Conservation (phyloP, 2,329 filamentous ascomycete genomes). For the Neocatenulostroma microsporum region DNA sequence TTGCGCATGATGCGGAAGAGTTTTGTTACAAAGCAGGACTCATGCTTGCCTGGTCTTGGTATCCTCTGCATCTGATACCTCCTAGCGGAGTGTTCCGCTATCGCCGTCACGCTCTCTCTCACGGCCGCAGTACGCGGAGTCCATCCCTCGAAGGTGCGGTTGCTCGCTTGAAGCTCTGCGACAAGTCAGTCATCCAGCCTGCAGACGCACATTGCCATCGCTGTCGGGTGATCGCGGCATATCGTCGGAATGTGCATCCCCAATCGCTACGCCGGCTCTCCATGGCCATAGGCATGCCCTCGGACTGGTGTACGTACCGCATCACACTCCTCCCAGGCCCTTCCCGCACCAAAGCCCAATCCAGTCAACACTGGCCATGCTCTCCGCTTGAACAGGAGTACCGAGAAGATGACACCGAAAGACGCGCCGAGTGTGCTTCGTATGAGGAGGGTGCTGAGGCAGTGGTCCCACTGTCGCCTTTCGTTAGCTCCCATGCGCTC, state of each 20-base stretch:
- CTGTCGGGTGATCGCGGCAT: neutral
- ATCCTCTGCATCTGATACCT: neutral
- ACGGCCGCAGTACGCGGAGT: slow-evolving; percentile 40
- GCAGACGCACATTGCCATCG: neutral
- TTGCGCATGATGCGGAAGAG: neutral
- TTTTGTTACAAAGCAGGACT: neutral
- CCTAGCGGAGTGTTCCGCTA: neutral
- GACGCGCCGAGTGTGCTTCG: slow-evolving; percentile 91
- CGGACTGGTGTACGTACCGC: slow-evolving; percentile 45
- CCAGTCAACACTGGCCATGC: slow-evolving; percentile 96
- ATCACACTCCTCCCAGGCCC: slow-evolving; percentile 98
- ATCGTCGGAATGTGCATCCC: no score
- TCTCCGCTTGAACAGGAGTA: slow-evolving; percentile 94
- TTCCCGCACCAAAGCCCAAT: slow-evolving; percentile 87
- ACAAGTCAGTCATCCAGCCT: neutral
- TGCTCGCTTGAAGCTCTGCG: slow-evolving; percentile 46
- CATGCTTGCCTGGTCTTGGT: neutral
- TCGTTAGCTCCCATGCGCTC: slow-evolving; percentile 2
- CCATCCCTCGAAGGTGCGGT: slow-evolving; percentile 42
- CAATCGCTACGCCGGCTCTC: no score
- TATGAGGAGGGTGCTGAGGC: slow-evolving; percentile 94
- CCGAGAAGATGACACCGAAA: slow-evolving; percentile 97
- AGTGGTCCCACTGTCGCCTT: slow-evolving; percentile 85
- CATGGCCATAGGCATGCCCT: no score
- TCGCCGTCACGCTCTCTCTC: neutral